Percentiles rank a stretch among this genome's conserved stretches.
Conservation (phyloP, 768 basidiomycete species). For the Leccinellum albellum region DNA sequence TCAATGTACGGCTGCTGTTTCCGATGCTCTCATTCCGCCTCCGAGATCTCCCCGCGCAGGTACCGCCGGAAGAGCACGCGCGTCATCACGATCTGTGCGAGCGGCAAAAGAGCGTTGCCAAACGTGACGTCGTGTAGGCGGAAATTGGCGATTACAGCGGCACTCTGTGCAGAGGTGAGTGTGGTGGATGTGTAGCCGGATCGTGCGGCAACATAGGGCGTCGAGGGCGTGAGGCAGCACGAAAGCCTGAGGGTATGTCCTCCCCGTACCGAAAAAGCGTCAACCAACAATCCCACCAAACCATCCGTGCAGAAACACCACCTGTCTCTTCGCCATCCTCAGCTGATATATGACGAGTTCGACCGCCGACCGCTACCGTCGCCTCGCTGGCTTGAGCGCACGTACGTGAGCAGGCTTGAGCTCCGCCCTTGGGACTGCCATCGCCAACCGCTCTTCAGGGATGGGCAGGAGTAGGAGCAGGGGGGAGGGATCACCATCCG, state of each 20-base stretch:
- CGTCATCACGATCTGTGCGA: constrained; percentile 51
- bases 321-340: constrained; percentile 34
- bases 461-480: too few relatives aligned
- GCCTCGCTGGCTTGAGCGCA: constrained; percentile 33
- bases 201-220: constrained; percentile 35
- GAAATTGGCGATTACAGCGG: constrained; percentile 35
- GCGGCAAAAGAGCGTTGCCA: constrained; percentile 45
- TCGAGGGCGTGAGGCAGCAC: constrained; percentile 35
- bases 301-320: constrained; percentile 13
- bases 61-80: constrained; percentile 48
- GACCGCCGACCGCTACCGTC: constrained; percentile 46
- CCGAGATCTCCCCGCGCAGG: constrained; percentile 43
- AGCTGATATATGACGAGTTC: constrained; percentile 35
- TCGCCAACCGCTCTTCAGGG: constrained; percentile 38
- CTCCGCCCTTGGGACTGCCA: constrained; percentile 38
- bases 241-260: constrained; percentile 60
- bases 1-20: constrained; percentile 10
- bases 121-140: constrained; percentile 44
- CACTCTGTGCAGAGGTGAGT: constrained; percentile 32
- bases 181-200: constrained; percentile 23
- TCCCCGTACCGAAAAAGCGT: constrained; percentile 37
- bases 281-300: neutral
- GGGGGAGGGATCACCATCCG: too few relatives aligned
- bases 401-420: constrained; percentile 31
- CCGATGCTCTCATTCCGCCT: constrained; percentile 51